Conservation (phyloP, 2,329 filamentous ascomycete genomes). For the Colletotrichum lentis region DNA sequence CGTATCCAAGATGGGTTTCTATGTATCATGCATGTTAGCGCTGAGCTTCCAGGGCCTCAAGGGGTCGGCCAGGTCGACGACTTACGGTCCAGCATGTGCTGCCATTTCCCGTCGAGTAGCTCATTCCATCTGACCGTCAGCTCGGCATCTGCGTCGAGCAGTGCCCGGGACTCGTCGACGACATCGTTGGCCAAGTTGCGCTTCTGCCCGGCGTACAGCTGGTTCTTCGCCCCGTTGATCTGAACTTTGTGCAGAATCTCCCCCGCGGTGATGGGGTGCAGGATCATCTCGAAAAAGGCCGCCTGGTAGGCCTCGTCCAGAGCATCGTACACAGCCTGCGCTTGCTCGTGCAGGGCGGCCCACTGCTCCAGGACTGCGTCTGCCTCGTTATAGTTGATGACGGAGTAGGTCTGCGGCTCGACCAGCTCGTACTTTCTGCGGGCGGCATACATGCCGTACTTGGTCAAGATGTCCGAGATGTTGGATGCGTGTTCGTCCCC, state of each 20-base stretch:
- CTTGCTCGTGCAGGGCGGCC: slow-evolving; percentile 59
- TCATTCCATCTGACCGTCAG: slow-evolving; percentile 66
- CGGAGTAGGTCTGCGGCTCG: slow-evolving; percentile 54
- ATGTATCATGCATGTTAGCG: neutral
- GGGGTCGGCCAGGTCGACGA: slow-evolving; percentile 10
- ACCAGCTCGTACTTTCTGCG: slow-evolving; percentile 50
- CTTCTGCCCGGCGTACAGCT: slow-evolving; percentile 56
- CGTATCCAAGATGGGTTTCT: slow-evolving; percentile 63
- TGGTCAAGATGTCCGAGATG: slow-evolving; percentile 61
- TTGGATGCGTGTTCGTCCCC: slow-evolving; percentile 55
- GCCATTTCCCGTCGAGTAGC: slow-evolving; percentile 69
- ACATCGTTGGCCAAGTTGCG: slow-evolving; percentile 58
- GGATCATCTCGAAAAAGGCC: slow-evolving; percentile 67
- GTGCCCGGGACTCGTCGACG: slow-evolving; percentile 59
- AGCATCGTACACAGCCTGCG: slow-evolving; percentile 64
- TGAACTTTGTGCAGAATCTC: slow-evolving; percentile 61
- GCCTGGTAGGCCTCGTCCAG: slow-evolving; percentile 60
- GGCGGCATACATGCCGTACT: slow-evolving; percentile 49
- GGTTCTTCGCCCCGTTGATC: slow-evolving; percentile 55
- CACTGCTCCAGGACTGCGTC: slow-evolving; percentile 61
- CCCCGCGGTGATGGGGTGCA: slow-evolving; percentile 64
- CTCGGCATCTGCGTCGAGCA: slow-evolving; percentile 65
- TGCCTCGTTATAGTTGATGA: slow-evolving; percentile 67
- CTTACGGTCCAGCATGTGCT: slow-evolving; percentile 66
- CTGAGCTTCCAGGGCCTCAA: too few relatives aligned